Evolutionary conservation across 441 rosid genomes (phyloP).

Genomic region (Populus hybrid): DNA sequence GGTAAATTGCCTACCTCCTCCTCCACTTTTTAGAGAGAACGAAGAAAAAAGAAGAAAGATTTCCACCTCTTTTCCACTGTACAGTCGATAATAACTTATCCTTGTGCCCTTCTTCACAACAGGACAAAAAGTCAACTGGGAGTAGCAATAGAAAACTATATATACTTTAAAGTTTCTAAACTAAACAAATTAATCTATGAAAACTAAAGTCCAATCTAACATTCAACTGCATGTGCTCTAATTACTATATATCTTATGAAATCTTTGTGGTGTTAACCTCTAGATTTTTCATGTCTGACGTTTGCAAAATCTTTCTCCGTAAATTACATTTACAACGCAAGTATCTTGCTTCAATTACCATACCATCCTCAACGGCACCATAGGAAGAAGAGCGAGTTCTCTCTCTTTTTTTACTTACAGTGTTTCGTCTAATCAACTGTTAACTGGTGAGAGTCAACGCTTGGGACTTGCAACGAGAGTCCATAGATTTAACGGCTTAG

Average conservation of each 20-base stretch:
- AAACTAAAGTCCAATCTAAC: neutral
- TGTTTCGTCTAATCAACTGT: neutral
- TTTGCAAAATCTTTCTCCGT: neutral
- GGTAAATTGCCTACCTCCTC: neutral
- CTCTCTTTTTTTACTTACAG: neutral
- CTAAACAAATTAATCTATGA: neutral
- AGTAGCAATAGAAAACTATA: constrained; percentile 6
- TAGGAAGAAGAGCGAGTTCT: neutral
- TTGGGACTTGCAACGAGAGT: neutral
- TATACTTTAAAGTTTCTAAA: constrained; percentile 16
- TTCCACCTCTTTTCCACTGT: neutral
- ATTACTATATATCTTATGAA: neutral
- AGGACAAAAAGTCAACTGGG: constrained; percentile 21
- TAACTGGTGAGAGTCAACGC: neutral
- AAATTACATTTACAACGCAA: neutral
- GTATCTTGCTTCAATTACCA: neutral
- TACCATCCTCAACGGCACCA: neutral
- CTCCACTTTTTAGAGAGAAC: neutral
- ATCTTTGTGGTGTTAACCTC: neutral
- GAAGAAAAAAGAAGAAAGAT: neutral
- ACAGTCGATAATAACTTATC: constrained; percentile 17
- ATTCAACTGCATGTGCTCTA: neutral
- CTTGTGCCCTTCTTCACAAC: constrained; percentile 7
- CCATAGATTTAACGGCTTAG: neutral
- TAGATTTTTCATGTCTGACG: neutral